phyloP scores from a whole-genome alignment of 1,139 yeast genomes.

The Saccharomyces hybrid region DNA sequence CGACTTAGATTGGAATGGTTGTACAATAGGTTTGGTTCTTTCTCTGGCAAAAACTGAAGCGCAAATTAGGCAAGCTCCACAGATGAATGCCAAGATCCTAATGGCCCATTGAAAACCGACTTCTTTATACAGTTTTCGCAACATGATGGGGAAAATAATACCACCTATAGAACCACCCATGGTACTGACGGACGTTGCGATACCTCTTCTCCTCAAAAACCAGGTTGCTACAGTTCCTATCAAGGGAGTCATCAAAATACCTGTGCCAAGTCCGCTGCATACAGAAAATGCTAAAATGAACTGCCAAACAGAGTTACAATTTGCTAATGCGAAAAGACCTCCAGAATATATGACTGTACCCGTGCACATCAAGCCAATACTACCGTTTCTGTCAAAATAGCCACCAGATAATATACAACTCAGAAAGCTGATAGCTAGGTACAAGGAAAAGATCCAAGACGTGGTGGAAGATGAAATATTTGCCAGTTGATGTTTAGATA shows the following conservation, averaged over 20 bases:
- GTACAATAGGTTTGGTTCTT: slow-evolving; percentile 31
- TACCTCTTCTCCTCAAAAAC: slow-evolving; percentile 46
- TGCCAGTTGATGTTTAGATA: slow-evolving; percentile 48
- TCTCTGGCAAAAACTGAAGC: slow-evolving; percentile 43
- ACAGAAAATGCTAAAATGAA: slow-evolving; percentile 49
- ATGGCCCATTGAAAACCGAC: slow-evolving; percentile 60
- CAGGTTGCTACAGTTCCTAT: slow-evolving; percentile 54
- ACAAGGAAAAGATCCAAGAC: slow-evolving; percentile 68
- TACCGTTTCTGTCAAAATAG: slow-evolving; percentile 44
- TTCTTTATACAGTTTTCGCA: slow-evolving; percentile 43
- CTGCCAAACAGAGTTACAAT: slow-evolving; percentile 43
- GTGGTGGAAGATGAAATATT: slow-evolving; percentile 43
- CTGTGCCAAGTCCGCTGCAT: slow-evolving; percentile 49
- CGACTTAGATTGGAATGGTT: slow-evolving; percentile 19
- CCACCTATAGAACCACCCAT: slow-evolving; percentile 64
- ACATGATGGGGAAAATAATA: slow-evolving; percentile 50
- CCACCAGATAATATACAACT: slow-evolving; percentile 55
- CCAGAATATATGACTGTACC: slow-evolving; percentile 41
- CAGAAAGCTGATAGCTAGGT: slow-evolving; percentile 49
- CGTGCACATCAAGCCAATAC: slow-evolving; percentile 37
- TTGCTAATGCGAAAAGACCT: slow-evolving; percentile 48
- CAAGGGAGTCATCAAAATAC: slow-evolving; percentile 49
- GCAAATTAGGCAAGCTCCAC: slow-evolving; percentile 36
- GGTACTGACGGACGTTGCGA: slow-evolving; percentile 51
- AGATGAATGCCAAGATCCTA: slow-evolving; percentile 46